Base-by-base conservation (phyloP, 345 rosid species). In the Eucalyptus curtisii region DNA sequence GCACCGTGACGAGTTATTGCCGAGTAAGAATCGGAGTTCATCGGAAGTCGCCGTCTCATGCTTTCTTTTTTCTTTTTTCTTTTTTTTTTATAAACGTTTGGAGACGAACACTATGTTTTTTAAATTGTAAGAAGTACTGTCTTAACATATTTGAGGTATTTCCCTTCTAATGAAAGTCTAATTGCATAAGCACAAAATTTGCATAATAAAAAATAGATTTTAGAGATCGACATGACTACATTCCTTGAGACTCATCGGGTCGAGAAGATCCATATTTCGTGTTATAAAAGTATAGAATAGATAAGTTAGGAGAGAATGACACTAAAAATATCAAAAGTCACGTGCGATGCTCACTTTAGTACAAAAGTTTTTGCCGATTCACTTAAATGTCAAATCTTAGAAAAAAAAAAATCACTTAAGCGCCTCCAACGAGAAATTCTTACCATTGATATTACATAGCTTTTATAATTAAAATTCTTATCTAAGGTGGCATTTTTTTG, bases 321-420 rank as follows among this genome's bases (percentile, higher is more conserved):
- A 52, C 0, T 7, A 20, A 0, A 52, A 1, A 52, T 52, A 2
- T 7, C 4, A 52, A 52, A 52, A 52, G 1, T 52, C 1, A 19
- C 3, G 0, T 19, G 19, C 0, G 10, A 52, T 52, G 0, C 0
- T 7, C 24, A 52, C 24, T 3, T 52, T 52, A 52, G 0, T 52
- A 52, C 4, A 19, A 7, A 52, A 19, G 0, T 17, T 52, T 52
- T 52, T 52, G 10, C 1, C 10, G 0, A 52, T 52, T 52, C 0
- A 52, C 10, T 52, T 52, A 52, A 52, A 10, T 19, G 5, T 0
- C 57, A 52, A 52, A 52, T 52, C 25, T 52, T 48, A 13, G 1
- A 4, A 48, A 48, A 2, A 48, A 48, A 13, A 47, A 48, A 0
- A 12, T 15, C 55, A 17, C 22, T 3, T 50, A 50, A 7, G 22